Evolutionary conservation across 2,329 filamentous ascomycete genomes (phyloP), one percentile per base, ranked within the genome.

Genomic region (Fusarium liriodendri): DNA sequence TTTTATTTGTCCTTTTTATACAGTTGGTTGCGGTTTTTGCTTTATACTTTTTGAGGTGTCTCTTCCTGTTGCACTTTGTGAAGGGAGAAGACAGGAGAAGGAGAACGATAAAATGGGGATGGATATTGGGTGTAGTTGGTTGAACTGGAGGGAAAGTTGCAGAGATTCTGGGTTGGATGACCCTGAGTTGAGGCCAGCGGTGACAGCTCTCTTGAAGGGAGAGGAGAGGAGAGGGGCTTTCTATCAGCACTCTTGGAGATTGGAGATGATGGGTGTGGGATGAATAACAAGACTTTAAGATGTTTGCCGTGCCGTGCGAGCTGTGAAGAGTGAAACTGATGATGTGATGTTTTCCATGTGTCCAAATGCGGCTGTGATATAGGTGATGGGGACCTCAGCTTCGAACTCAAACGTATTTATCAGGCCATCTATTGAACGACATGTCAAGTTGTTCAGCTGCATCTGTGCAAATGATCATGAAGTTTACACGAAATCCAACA

Each of bases 201-300:
- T 64, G 64, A 65, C 64, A 55, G 64, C 55, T 67, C 67, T 71
- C 67, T 69, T 64, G 47, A 47, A 58, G 58, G 45, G 67, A 66
- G 42, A 47, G 42, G 13, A 3, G 42, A 47, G 14, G 22, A 22
- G 70, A 55, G 61, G 66, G 62, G 57, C 67, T 70, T 72, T 62
- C 58, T 67, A 70, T 75, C 60, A 27, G 59, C 61, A 52, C 65
- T 47, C 66, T 70, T 76, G 73, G 69, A 76, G 73, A 76, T 35
- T 32, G 63, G 38, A 57, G 65, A 67, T 62, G 66, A 61, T 38
- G 45, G 73, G 69, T 50, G 74, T 35, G 64, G 69, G 75, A 72
- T 70, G 71, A 78, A 78, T 77, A 72, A 71, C 66, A 78, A 70
- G 64, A 70, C 20, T 58, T 65, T 65, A 55, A 54, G 47, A 29